phyloP scores from a whole-genome alignment of 1,284 basidiomycete species.

The Athelia sp. region DNA sequence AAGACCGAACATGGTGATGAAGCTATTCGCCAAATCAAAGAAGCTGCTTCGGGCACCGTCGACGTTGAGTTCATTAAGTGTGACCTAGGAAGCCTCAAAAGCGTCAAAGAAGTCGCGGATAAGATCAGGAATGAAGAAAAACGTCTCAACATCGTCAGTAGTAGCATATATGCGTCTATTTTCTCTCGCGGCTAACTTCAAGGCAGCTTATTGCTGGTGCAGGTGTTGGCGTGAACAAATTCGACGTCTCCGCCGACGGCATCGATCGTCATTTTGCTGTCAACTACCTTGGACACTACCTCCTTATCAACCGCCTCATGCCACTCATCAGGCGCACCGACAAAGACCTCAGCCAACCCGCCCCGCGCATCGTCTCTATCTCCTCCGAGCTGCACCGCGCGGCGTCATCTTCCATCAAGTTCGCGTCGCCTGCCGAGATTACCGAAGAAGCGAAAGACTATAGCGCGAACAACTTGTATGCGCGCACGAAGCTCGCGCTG shows the following conservation, averaged over 20 bases:
- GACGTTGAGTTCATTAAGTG: slow-evolving; percentile 34
- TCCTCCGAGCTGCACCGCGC: slow-evolving; percentile 35
- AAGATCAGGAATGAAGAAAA: slow-evolving; percentile 26
- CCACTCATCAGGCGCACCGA: slow-evolving; percentile 24
- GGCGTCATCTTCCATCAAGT: slow-evolving; percentile 19
- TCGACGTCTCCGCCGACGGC: slow-evolving; percentile 30
- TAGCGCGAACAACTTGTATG: slow-evolving; percentile 31
- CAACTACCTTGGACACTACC: slow-evolving; percentile 38
- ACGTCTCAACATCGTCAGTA: slow-evolving; percentile 34
- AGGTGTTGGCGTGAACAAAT: slow-evolving; percentile 32
- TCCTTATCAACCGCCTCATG: slow-evolving; percentile 38
- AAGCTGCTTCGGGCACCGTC: slow-evolving; percentile 17
- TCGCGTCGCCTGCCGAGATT: slow-evolving; percentile 25
- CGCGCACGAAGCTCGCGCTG: slow-evolving; percentile 38
- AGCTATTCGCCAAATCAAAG: slow-evolving; percentile 32
- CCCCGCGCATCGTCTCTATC: slow-evolving; percentile 36
- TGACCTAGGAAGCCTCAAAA: slow-evolving; percentile 32
- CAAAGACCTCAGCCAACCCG: slow-evolving; percentile 13
- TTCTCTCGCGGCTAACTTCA: neutral
- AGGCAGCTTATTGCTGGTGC: slow-evolving; percentile 33
- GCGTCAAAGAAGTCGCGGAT: slow-evolving; percentile 33
- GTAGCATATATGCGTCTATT: neutral
- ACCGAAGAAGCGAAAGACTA: slow-evolving; percentile 22
- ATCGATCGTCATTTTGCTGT: slow-evolving; percentile 21
- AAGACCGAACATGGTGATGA: slow-evolving; percentile 33